Evolutionary conservation across 176 grass and related monocot species (phyloP).

Genomic region (Secale cereale): DNA sequence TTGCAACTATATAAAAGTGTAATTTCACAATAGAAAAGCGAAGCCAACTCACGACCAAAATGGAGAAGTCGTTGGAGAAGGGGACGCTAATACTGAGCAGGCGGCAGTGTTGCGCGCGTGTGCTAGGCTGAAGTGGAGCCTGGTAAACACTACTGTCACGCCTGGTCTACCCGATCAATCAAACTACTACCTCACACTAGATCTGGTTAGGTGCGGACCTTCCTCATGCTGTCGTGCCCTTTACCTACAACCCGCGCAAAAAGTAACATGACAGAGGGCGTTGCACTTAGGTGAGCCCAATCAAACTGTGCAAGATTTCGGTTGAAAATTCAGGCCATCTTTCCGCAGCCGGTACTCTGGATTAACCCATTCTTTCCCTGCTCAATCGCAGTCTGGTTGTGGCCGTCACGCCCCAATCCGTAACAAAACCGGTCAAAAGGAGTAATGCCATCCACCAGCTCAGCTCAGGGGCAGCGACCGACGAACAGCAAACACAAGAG

Average conservation of each 20-base stretch:
- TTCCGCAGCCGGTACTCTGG: neutral
- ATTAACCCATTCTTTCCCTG: neutral
- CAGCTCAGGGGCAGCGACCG: neutral
- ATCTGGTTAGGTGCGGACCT: constrained; percentile 15
- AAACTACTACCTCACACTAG: too few relatives aligned
- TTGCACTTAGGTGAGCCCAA: neutral
- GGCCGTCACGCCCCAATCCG: neutral
- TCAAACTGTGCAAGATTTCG: neutral
- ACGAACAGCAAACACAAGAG: neutral
- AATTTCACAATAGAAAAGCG: too few relatives aligned
- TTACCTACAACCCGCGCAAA: neutral
- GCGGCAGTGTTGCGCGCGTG: too few relatives aligned
- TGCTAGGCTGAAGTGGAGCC: too few relatives aligned
- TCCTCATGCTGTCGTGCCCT: neutral
- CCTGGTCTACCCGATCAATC: too few relatives aligned
- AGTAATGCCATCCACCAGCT: neutral
- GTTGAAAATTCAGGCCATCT: neutral
- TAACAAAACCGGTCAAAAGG: neutral
- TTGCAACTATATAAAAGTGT: too few relatives aligned
- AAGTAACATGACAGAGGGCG: neutral
- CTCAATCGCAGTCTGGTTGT: neutral
- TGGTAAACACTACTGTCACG: too few relatives aligned
- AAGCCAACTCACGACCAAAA: too few relatives aligned
- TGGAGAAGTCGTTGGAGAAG: too few relatives aligned
- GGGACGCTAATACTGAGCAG: too few relatives aligned